Conservation (phyloP, 768 basidiomycete genomes). For the Clavaria fumosa region DNA sequence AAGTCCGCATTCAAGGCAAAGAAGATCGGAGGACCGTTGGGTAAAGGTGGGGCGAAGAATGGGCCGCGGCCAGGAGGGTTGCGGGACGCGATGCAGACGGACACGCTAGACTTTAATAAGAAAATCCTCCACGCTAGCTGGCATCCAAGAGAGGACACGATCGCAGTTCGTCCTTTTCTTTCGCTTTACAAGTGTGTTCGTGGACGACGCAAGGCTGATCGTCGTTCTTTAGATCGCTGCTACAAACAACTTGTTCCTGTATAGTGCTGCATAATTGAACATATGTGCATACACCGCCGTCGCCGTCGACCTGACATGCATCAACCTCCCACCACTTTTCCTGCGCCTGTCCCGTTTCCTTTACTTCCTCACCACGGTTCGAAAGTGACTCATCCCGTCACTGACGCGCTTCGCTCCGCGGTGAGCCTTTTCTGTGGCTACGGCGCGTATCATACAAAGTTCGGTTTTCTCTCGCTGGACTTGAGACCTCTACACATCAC, state of each 20-base stretch:
- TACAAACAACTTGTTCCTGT: constrained; percentile 90
- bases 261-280: constrained; percentile 53
- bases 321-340: too few relatives aligned
- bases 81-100: constrained; percentile 77
- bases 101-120: constrained; percentile 88
- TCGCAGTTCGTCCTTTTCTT: constrained; percentile 60
- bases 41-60: constrained; percentile 60
- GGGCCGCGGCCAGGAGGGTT: constrained; percentile 56
- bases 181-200: neutral
- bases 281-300: too few relatives aligned
- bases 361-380: too few relatives aligned
- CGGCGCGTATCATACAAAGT: too few relatives aligned
- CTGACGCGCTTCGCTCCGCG: too few relatives aligned
- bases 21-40: constrained; percentile 83
- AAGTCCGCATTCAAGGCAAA: constrained; percentile 99
- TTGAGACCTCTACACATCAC: too few relatives aligned
- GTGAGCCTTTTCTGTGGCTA: too few relatives aligned
- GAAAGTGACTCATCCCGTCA: too few relatives aligned
- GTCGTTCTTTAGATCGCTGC: constrained; percentile 61
- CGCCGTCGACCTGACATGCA: too few relatives aligned
- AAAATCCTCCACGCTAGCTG: constrained; percentile 93
- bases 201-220: neutral
- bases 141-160: constrained; percentile 98
- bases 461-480: too few relatives aligned
- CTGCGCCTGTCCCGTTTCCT: too few relatives aligned